Base-by-base conservation (phyloP, 225 moss, liverwort and hornwort species). In the Takakia lepidozioides region DNA sequence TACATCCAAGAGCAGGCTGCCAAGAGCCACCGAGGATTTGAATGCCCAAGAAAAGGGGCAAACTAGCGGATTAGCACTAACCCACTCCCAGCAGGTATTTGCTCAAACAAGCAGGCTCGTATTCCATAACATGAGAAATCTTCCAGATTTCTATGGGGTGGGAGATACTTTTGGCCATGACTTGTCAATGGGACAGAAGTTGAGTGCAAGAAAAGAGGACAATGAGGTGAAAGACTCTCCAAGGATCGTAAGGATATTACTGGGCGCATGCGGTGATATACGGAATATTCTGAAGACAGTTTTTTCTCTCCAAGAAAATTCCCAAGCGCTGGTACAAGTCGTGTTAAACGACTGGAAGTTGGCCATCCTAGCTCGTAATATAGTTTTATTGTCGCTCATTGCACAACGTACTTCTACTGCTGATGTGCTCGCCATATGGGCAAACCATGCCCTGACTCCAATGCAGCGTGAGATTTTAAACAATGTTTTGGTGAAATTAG, bases 241-340 rank as follows among this genome's bases (percentile, higher is more conserved):
- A 10, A 17, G 10, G 9, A 39, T 38, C 42, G 29, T 48, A 14
- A 19, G 25, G 1, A 55, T 55, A 19, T 42, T 55, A 42, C 23
- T 55, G 18, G 55, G 39, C 24, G 55, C 55, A 25, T 55, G 55
- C 27, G 55, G 55, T 26, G 55, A 55, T 27, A 43, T 55, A 14
- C 55, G 55, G 4, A 55, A 55, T 42, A 36, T 55, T 16, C 14
- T 55, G 25, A 55, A 55, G 55, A 55, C 55, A 43, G 26, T 55
- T 9, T 48, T 29, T 48, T 48, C n/a, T 29, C 8, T 39, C 8
- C 15, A 18, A 17, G 22, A 21, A 19, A 20, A 9, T 21, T 26
- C 22, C 22, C 24, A 7, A 4, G 8, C 22, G 13, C 37, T 13
- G 32, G 20, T 53, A 22, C 52, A 32, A 34, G 32, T 53, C 5